These are phyloP conservation scores for Kickxella alabastrina DNA, from an alignment of 192 early-diverging fungal species.

Conservation along the genomic window DNA sequence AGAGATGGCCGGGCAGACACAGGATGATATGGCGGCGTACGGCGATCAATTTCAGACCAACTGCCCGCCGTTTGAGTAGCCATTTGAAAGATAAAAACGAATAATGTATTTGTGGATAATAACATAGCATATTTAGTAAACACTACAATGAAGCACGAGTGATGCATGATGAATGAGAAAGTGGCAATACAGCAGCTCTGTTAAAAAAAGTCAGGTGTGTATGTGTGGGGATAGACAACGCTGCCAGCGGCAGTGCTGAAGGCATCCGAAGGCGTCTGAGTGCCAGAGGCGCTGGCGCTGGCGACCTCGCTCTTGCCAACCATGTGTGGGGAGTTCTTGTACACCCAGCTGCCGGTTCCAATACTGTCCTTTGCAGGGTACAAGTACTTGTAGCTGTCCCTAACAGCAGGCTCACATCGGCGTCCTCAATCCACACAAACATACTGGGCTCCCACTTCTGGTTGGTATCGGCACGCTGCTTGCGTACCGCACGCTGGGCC, in stretches of 20 bases:
- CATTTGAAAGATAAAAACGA: not conserved
- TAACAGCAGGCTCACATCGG: conserved; percentile 32
- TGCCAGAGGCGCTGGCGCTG: conserved; percentile 21
- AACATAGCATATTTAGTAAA: too few species aligned
- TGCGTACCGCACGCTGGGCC: conserved; percentile 59
- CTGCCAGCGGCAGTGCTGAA: conserved; percentile 46
- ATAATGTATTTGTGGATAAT: not conserved
- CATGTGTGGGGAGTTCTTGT: conserved; percentile 25
- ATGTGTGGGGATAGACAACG: conserved; percentile 16
- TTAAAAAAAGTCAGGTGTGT: too few species aligned
- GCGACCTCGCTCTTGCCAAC: conserved; percentile 3
- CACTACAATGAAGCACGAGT: too few species aligned
- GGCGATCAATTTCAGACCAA: conserved; percentile 49
- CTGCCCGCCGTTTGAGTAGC: conserved; percentile 48
- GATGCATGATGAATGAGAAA: too few species aligned
- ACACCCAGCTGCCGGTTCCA: conserved; percentile 46
- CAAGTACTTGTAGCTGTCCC: conserved; percentile 35
- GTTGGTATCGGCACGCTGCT: conserved; percentile 55
- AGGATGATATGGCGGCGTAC: conserved; percentile 20
- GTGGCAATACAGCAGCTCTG: too few species aligned
- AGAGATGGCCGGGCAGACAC: conserved; percentile 15
- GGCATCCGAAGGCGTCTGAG: conserved; percentile 47
- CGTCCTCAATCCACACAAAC: conserved; percentile 51
- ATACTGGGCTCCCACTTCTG: conserved; percentile 54
- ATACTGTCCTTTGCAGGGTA: conserved; percentile 44